Evolutionary conservation across 2,329 filamentous ascomycete species (phyloP), one percentile per base, ranked within the genome.

Genomic region (Fusarium setosum): DNA sequence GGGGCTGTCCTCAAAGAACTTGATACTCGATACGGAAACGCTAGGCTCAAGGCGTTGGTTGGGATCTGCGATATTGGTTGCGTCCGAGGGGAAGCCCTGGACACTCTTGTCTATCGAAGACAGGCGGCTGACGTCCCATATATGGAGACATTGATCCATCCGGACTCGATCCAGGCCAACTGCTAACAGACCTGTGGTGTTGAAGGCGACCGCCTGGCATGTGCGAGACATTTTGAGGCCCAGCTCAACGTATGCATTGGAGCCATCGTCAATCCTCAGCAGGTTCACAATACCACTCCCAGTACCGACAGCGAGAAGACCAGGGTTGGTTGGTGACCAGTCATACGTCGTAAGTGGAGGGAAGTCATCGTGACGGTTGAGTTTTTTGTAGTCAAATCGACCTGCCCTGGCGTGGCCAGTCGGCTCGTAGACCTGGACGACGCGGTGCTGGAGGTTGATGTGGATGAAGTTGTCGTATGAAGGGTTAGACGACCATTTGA

Each of bases 131-230:
- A 94, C 84, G 75, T 96, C 92, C 86, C 92, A 96, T 26, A 96
- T 90, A 71, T 95, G 92, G 47, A 96, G 83, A 70, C 91, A 94
- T 64, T 91, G 88, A 73, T 96, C 93, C 77, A 92, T 94, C 29
- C 93, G 87, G 21, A 94, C 92, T 69, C 92, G 86, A 71, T 96
- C 93, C 50, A 96, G 82, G 2, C 92, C 93, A 24, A 94, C 92
- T 10, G 92, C 93, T 50, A 96, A 81, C 56, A 92, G 83, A 17
- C 91, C 90, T 6, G 83, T 84, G 4, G 87, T 88, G 72, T 89
- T 95, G 79, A 96, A 94, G 4, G 92, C 90, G 37, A 96, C 91
- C 1, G 92, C 91, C 71, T 95, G 93, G 71, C 92, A 95, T 40
- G 90, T 90, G 41, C 93, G 86, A 53, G 91, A 87, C 75, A 93